Base-by-base conservation (phyloP, 179 eudicot species). In the Spinacia oleracea region DNA sequence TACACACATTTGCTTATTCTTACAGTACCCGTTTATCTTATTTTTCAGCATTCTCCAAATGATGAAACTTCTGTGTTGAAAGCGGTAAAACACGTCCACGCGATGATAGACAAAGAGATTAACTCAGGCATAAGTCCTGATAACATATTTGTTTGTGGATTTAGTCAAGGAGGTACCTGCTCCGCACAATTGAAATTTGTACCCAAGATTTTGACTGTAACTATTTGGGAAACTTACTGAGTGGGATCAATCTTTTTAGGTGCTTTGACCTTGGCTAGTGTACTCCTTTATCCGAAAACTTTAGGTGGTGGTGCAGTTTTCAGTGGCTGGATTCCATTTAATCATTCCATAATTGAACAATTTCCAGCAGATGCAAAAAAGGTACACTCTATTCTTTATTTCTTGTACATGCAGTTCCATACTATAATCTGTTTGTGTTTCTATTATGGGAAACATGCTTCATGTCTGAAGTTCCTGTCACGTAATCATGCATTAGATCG, bases 271-370 rank as follows among this genome's bases (percentile, higher is more conserved):
- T 82, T 96, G 84, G 98, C 99, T 67, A 96, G 99, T 88, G 92
- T 91, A 81, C 79, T 96, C 80, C 85, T 96, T 27, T 94, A 96
- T 81, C 97, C 99, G 65, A 94, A 83, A 86, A 91, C 93, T 70
- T 79, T 96, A 71, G 99, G 99, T 63, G 99, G 99, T 78, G 98
- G 96, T 77, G 97, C 98, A 34, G 85, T 96, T 76, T 96, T 96
- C 59, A 96, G 99, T 80, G 99, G 99, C 74, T 96, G 98, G 98
- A 89, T 94, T 82, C 97, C 99, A 58, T 94, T 96, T 58, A 94
- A 87, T 76, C 83, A 92, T 43, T 90, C 97, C 70, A 71, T 92
- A 18, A 58, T 85, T 59, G 92, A 88, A 72, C 85, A 84, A 51
- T 81, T 92, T 62, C 86, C 93, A 29, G 86, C 91, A 38, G 92